A percentile compares a stretch with the other conserved stretches of the same genome.
These are phyloP conservation scores for Senecio squalidus DNA, from an alignment of 140 eudicot genomes.

Conservation along the genomic window DNA sequence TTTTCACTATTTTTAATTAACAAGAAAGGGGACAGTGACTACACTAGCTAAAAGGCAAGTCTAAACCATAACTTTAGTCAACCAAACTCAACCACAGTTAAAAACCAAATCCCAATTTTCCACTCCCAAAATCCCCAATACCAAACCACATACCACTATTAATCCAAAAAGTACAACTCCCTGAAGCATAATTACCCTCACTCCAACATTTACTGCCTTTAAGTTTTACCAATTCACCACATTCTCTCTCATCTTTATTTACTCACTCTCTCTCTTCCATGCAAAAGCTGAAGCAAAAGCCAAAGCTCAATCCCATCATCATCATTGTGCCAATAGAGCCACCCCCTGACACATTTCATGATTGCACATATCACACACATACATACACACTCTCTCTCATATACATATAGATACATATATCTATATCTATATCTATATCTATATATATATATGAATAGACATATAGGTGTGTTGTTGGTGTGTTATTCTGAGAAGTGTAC, in stretches of 20 bases:
- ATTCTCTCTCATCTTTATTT: not conserved
- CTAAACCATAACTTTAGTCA: constrained; percentile 18
- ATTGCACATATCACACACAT: constrained; percentile 39
- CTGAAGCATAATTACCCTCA: not conserved
- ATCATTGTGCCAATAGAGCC: constrained; percentile 64
- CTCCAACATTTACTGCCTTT: constrained; percentile 8
- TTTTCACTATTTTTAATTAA: constrained; percentile 5
- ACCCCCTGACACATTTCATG: constrained; percentile 61
- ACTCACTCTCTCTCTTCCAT: constrained; percentile 34
- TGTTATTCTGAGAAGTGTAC: constrained; percentile 22
- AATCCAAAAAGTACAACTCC: not conserved
- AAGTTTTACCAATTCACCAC: constrained; percentile 19
- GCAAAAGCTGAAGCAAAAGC: constrained; percentile 46
- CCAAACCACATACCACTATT: not conserved
- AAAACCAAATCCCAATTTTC: not conserved
- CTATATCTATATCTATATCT: not conserved
- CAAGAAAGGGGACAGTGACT: constrained; percentile 33
- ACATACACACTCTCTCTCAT: constrained; percentile 25
- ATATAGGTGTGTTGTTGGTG: constrained; percentile 30
- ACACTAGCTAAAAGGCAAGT: constrained; percentile 31
- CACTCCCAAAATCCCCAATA: not conserved
- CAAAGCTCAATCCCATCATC: constrained; percentile 62
- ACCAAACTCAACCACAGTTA: constrained; percentile 34
- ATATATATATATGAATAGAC: constrained; percentile 21
- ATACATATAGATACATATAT: constrained; percentile 14